Percentiles rank a stretch among this genome's conserved stretches.
These are phyloP conservation scores for Blastobotrys muscicola DNA, from an alignment of 805 yeast genomes.

Conservation along the genomic window DNA sequence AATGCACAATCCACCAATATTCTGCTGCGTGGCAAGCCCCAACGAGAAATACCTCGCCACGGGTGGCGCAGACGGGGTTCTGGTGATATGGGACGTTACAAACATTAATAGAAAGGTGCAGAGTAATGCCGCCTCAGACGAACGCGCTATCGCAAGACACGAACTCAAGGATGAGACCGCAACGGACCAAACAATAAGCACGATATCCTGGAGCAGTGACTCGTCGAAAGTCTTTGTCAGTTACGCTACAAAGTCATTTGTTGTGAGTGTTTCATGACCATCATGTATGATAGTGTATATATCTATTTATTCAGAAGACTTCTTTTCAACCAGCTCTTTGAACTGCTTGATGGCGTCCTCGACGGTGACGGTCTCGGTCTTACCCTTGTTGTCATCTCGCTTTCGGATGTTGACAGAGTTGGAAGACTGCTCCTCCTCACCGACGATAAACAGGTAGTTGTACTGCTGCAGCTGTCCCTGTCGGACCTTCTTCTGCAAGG, in stretches of 20 bases:
- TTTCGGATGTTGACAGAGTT: slow-evolving; percentile 88
- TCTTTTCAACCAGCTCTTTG: slow-evolving; percentile 55
- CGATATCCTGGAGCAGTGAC: slow-evolving; percentile 15
- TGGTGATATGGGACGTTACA: slow-evolving; percentile 26
- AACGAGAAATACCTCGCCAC: slow-evolving; percentile 42
- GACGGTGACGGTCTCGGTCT: slow-evolving; percentile 66
- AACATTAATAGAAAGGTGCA: background rate
- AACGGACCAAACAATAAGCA: slow-evolving; percentile 3
- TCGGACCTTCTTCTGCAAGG: slow-evolving; percentile 96
- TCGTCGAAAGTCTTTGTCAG: slow-evolving; percentile 14
- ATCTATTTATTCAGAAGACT: slow-evolving; percentile 5
- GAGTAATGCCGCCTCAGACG: background rate
- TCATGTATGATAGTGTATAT: slow-evolving; percentile 1
- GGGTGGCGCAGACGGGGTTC: slow-evolving; percentile 57
- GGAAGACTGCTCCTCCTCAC: slow-evolving; percentile 81
- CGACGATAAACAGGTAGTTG: slow-evolving; percentile 94
- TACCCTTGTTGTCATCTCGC: slow-evolving; percentile 87
- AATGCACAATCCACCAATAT: slow-evolving; percentile 40
- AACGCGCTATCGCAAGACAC: slow-evolving; percentile 4
- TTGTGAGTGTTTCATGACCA: background rate
- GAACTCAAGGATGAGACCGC: background rate
- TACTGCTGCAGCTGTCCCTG: slow-evolving; percentile 90
- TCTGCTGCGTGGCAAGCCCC: slow-evolving; percentile 44
- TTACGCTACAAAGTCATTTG: slow-evolving; percentile 1
- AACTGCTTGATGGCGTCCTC: slow-evolving; percentile 66